A percentile compares a stretch with the other conserved stretches of the same genome.
phyloP scores from a whole-genome alignment of 2,329 filamentous ascomycete species.

The Ophioceras dolichostomum region DNA sequence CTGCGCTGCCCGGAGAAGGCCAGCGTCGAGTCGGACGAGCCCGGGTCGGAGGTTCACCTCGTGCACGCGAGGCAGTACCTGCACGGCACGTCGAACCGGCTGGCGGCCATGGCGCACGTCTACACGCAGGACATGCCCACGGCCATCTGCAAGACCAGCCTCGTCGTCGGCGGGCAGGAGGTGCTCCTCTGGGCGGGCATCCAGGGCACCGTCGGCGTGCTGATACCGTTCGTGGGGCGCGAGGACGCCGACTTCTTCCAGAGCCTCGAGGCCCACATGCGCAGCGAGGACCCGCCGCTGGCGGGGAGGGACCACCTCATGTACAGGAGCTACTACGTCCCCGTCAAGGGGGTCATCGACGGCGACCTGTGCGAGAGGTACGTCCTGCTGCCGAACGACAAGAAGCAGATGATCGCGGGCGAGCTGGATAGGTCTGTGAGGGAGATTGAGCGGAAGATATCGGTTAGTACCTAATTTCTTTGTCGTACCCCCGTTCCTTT shows the following conservation, averaged over 20 bases:
- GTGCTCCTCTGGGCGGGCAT: conserved; percentile 88
- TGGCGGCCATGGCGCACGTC: conserved; percentile 78
- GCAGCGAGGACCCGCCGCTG: conserved; percentile 75
- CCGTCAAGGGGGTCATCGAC: conserved; percentile 93
- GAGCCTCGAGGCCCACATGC: conserved; percentile 76
- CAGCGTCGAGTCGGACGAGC: conserved; percentile 83
- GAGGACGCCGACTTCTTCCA: conserved; percentile 99
- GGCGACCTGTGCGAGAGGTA: conserved; percentile 94
- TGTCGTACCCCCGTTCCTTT: too few relatives aligned
- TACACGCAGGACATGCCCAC: conserved; percentile 89
- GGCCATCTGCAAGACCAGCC: conserved; percentile 74
- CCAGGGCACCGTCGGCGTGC: conserved; percentile 85
- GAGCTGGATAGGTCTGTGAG: conserved; percentile 83
- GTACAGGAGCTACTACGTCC: conserved; percentile 90
- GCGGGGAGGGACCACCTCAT: conserved; percentile 91
- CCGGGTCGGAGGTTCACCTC: conserved; percentile 82
- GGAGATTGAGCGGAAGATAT: conserved; percentile 94
- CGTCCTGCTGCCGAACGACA: conserved; percentile 69
- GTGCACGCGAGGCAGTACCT: conserved; percentile 83
- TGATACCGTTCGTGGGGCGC: conserved; percentile 82
- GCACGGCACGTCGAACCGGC: conserved; percentile 73
- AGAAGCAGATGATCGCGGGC: conserved; percentile 88
- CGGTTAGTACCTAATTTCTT: conserved; percentile 29
- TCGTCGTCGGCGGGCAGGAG: conserved; percentile 86
- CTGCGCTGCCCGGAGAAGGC: conserved; percentile 77